Percentiles rank a stretch among this genome's conserved stretches.
phyloP scores from a whole-genome alignment of 2,329 filamentous ascomycete genomes.

The Exophiala bonariae region DNA sequence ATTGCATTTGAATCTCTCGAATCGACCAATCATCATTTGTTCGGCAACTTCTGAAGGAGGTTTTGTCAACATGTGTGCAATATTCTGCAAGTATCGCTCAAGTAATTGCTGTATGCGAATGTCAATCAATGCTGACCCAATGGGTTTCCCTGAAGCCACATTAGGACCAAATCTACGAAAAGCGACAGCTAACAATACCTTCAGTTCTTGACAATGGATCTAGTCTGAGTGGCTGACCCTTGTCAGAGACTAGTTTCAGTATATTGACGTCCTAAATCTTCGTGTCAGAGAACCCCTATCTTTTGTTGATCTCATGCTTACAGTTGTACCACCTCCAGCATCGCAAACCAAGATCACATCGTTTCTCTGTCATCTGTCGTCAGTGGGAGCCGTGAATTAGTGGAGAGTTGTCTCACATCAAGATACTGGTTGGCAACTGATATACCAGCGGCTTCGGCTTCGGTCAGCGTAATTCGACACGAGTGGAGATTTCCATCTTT shows the following conservation, averaged over 20 bases:
- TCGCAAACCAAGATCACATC: conserved; percentile 53
- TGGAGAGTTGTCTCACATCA: conserved; percentile 32
- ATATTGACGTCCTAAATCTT: conserved; percentile 32
- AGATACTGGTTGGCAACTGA: conserved; percentile 42
- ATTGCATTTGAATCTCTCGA: conserved; percentile 35
- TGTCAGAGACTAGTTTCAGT: conserved; percentile 29
- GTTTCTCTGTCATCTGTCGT: conserved; percentile 29
- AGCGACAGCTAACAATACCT: conserved; percentile 13
- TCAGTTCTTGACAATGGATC: conserved; percentile 26
- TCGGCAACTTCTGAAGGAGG: conserved; percentile 28
- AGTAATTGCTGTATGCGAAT: conserved; percentile 31
- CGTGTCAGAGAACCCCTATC: background rate
- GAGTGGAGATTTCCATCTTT: conserved; percentile 34
- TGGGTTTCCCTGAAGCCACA: conserved; percentile 31
- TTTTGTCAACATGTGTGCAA: conserved; percentile 23
- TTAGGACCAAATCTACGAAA: background rate
- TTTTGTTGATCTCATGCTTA: background rate
- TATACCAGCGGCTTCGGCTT: conserved; percentile 56
- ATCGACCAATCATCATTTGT: conserved; percentile 34
- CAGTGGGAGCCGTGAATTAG: conserved; percentile 33
- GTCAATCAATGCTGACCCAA: conserved; percentile 40
- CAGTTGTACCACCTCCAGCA: conserved; percentile 50
- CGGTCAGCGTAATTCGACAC: conserved; percentile 49
- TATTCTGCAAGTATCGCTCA: conserved; percentile 24
- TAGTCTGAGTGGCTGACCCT: conserved; percentile 28